Base-by-base conservation (phyloP, 2,329 filamentous ascomycete genomes). In the Penicillium sp. region DNA sequence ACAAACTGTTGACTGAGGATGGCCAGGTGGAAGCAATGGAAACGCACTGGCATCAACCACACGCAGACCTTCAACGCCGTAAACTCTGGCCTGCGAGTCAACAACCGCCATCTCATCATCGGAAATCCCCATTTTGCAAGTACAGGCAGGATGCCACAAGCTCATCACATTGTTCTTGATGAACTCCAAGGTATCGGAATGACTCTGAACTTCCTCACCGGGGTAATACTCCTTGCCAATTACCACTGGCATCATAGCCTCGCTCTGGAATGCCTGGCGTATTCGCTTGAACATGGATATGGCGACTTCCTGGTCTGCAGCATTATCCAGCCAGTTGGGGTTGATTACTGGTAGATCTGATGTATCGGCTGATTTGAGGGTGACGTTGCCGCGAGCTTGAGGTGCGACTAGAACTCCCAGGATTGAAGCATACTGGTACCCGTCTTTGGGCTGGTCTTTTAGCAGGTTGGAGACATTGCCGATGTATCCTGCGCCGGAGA, bases 321-420 rank as follows among this genome's bases (percentile, higher is more conserved):
- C 56, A 11, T 69, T 60, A 2, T 60, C 59, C 3, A 78, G 61
- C 66, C 69, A 78, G 53, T 73, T 72, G 1, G 74, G 73, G 51
- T 76, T 66, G 46, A 77, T 70, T 6, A 71, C 51, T 0, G 76
- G 75, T 0, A 57, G 51, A n/a, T 69, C 65, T 0, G 52, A 46
- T 0, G 53, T 60, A 34, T 59, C 51, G 8, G 43, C 42, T 0
- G 58, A 63, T 3, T 40, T 40, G 14, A 77, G 61, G 0, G 68
- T 73, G 2, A 77, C 60, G 29, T 67, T 75, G 1, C 75, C 75
- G 0, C 71, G 67, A 0, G 73, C 75, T 0, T 68, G 47, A 0
- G 73, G 68, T 0, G 72, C 42, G 2, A 62, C 42, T 2, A 64
- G 34, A 2, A 55, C 50, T 3, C 49, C 60, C 3, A 62, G 40